Evolutionary conservation across 2,329 filamentous ascomycete genomes (phyloP), one percentile per base, ranked within the genome.

Genomic region (Sporothrix curviconia): DNA sequence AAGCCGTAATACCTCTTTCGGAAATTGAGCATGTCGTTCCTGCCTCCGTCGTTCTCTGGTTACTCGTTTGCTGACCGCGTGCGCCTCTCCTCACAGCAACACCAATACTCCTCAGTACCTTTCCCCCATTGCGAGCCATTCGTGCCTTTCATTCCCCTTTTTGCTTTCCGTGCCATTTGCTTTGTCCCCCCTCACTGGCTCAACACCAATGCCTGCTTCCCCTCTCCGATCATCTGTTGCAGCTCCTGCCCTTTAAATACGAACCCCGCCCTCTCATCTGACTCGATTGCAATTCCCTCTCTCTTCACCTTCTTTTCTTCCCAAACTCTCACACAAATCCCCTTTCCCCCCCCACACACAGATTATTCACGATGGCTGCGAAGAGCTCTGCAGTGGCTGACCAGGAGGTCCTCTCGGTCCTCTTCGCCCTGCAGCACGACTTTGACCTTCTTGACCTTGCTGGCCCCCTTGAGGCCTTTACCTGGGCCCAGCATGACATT

Each of bases 361-460:
- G 62, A 58, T 66, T 67, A 66, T 65, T 62, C 74, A 80, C 71
- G 71, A 84, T 84, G 81, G 77, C 78, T 69, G 71, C 71, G 68
- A 83, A 83, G 77, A 75, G 72, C 64, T 80, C 79, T 71, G 79
- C 80, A 68, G 78, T 81, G 70, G 74, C 76, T 66, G 80, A 83
- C 68, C 78, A 60, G 44, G 66, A 83, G 69, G 80, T 80, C 63
- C 74, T 84, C 66, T 76, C 83, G 62, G 78, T 84, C 63, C 78
- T 84, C 67, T 77, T 84, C 70, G 80, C 77, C 65, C 75, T 84
- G 65, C 81, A 84, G 56, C 71, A 76, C 68, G 80, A 82, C 68
- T 84, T 84, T 68, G 74, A 83, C 67, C 69, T 84, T 59, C 65
- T 83, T 63, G 81, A 84, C 73, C 77, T 84, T 64, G 77, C 79